These are phyloP conservation scores for Basidiobolus heterosporus DNA, from an alignment of 371 early-diverging fungal species.

Conservation along the genomic window DNA sequence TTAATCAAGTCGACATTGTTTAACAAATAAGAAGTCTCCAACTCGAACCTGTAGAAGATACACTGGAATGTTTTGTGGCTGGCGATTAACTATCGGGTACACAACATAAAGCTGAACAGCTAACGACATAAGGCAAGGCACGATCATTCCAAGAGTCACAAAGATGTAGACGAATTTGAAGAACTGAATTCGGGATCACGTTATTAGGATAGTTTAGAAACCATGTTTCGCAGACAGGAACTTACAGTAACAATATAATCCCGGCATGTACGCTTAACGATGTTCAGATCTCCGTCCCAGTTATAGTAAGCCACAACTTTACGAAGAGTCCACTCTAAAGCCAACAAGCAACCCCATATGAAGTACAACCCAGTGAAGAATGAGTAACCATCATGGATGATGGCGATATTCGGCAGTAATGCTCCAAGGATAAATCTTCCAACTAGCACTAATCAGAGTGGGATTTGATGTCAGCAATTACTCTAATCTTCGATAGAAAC, in stretches of 20 bases:
- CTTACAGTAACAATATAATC: background rate
- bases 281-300: background rate
- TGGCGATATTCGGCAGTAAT: constrained; percentile 4
- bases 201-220: background rate
- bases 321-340: constrained; percentile 8
- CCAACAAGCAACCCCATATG: constrained; percentile 5
- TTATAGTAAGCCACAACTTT: background rate
- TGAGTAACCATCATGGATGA: constrained; percentile 39
- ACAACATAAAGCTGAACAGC: background rate
- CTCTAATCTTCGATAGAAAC: background rate
- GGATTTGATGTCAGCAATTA: background rate
- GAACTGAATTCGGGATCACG: background rate
- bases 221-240: background rate
- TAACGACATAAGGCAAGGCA: background rate
- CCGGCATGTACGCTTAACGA: background rate
- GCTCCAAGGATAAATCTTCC: constrained; percentile 22
- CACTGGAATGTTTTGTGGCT: background rate
- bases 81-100: background rate
- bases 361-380: constrained; percentile 19
- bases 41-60: background rate
- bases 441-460: constrained; percentile 17
- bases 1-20: background rate
- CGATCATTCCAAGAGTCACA: background rate
- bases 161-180: background rate
- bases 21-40: background rate